These are phyloP conservation scores for Asterionellopsis glacialis DNA, from an alignment of 108 stramenopile genomes.

Conservation along the genomic window DNA sequence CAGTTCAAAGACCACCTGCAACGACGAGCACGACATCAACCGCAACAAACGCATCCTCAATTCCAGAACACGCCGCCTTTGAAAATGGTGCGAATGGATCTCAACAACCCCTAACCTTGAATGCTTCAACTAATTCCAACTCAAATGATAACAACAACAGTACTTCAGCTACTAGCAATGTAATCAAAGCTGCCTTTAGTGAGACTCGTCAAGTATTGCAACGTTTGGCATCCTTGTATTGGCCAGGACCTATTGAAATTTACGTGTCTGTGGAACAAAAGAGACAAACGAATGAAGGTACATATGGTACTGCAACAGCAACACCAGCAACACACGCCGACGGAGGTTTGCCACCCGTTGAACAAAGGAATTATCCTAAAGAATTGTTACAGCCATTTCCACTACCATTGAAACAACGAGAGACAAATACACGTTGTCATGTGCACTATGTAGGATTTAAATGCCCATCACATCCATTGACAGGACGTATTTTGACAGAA, in stretches of 20 bases:
- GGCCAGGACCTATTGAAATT: slow-evolving; percentile 30
- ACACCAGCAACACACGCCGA: no score
- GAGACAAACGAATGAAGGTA: no score
- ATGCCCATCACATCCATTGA: slow-evolving; percentile 28
- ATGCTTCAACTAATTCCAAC: not conserved
- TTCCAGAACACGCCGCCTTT: no score
- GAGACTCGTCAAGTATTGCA: slow-evolving; percentile 24
- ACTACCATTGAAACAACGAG: no score
- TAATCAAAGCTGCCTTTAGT: slow-evolving; percentile 12
- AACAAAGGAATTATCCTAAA: not conserved
- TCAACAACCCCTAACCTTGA: not conserved
- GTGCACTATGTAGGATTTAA: slow-evolving; percentile 22
- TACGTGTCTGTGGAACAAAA: slow-evolving; percentile 11
- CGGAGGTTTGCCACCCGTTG: no score
- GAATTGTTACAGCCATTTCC: no score
- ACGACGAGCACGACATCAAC: no score
- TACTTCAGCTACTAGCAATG: not conserved
- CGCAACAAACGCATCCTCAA: no score
- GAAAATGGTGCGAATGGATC: no score
- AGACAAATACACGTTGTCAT: not conserved
- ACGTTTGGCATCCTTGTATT: slow-evolving; percentile 21
- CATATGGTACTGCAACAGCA: no score
- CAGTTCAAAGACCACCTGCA: no score
- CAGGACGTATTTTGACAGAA: slow-evolving; percentile 18
- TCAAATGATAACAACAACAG: no score